Evolutionary conservation across 495 filamentous ascomycete species (phyloP).

Genomic region (Margaritispora aquatica): DNA sequence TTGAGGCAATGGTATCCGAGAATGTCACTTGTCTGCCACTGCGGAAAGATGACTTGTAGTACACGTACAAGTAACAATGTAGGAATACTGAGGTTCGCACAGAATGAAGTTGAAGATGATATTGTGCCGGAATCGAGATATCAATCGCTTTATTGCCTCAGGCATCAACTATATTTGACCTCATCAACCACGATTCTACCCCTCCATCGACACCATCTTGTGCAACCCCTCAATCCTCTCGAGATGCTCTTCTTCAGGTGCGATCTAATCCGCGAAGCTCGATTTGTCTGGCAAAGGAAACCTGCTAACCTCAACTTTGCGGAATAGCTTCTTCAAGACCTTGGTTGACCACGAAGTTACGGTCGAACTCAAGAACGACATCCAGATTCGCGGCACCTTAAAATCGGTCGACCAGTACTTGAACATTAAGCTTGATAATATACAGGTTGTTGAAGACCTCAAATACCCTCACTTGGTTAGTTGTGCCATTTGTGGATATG

Average conservation of each 20-base stretch:
- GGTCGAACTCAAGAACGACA: constrained; percentile 98
- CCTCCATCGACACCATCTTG: too few relatives aligned
- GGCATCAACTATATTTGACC: not conserved
- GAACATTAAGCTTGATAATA: constrained; percentile 97
- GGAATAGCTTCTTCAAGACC: constrained; percentile 92
- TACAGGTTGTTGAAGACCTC: constrained; percentile 81
- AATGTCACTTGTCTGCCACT: not conserved
- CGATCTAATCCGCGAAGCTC: not conserved
- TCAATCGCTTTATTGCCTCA: too few relatives aligned
- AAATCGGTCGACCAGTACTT: constrained; percentile 98
- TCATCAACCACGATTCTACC: too few relatives aligned
- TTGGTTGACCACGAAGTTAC: constrained; percentile 94
- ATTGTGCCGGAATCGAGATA: too few relatives aligned
- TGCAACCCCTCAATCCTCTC: not conserved
- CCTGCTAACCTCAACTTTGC: constrained; percentile 6
- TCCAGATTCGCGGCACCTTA: constrained; percentile 86
- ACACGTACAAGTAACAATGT: too few relatives aligned
- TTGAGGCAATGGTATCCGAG: not conserved
- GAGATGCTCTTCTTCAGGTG: constrained; percentile 28
- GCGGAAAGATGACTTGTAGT: too few relatives aligned
- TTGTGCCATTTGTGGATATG: not conserved
- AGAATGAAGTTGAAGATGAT: too few relatives aligned
- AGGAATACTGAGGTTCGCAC: too few relatives aligned
- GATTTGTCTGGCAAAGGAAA: not conserved
- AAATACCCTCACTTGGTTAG: constrained; percentile 84